phyloP scores from a whole-genome alignment of 352 stramenopile genomes.

The Phytophthora uliginosa region DNA sequence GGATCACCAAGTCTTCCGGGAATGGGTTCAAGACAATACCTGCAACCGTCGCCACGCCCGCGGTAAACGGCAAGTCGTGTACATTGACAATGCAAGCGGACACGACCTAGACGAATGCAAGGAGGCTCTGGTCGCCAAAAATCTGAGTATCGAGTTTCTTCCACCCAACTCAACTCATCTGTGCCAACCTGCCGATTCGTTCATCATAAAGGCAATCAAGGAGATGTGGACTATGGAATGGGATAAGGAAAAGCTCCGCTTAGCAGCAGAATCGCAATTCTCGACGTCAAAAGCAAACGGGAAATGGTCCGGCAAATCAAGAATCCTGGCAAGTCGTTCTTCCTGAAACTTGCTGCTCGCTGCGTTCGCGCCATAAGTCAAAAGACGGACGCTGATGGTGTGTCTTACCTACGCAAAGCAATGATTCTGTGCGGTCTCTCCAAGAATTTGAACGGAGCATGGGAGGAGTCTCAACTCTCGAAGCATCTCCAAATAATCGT shows the following conservation, averaged over 20 bases:
- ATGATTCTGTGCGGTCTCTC: slow-evolving; percentile 5
- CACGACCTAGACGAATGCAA: background rate
- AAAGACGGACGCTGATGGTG: background rate
- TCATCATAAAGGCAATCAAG: background rate
- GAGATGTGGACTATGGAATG: slow-evolving; percentile 4
- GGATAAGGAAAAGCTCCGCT: slow-evolving; percentile 2
- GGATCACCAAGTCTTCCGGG: background rate
- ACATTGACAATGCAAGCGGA: background rate
- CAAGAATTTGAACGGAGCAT: background rate
- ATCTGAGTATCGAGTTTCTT: background rate
- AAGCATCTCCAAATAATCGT: background rate
- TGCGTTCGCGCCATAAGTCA: slow-evolving; percentile 2
- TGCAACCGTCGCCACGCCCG: background rate
- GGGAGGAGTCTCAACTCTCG: slow-evolving; percentile 4
- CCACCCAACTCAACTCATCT: background rate
- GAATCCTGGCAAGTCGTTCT: slow-evolving; percentile 2
- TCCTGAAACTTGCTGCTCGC: background rate
- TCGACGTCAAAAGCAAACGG: background rate
- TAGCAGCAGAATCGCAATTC: background rate
- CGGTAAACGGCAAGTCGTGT: background rate
- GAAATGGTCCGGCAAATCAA: background rate
- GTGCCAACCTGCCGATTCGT: background rate
- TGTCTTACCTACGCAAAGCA: background rate
- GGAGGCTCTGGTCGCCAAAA: background rate
- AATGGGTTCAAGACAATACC: background rate